These are phyloP conservation scores for Acaromyces ingoldii DNA, from an alignment of 1,284 basidiomycete genomes.

Conservation along the genomic window DNA sequence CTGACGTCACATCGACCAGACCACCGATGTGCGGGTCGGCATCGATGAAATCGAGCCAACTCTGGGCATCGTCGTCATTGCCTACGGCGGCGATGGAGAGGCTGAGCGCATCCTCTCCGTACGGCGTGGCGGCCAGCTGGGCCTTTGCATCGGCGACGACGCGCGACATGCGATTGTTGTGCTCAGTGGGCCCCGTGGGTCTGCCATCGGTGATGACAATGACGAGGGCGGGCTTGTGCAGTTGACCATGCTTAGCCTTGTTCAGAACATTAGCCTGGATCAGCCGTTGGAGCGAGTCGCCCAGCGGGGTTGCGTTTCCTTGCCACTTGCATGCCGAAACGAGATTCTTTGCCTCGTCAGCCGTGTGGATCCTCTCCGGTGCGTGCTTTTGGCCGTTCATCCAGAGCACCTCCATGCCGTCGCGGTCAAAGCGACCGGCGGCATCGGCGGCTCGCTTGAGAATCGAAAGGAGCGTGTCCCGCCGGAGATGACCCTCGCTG, in stretches of 20 bases:
- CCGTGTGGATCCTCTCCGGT: conserved; percentile 22
- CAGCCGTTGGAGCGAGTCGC: conserved; percentile 23
- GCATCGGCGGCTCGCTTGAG: conserved; percentile 34
- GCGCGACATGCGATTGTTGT: conserved; percentile 24
- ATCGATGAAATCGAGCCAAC: conserved; percentile 43
- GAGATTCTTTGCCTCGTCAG: conserved; percentile 23
- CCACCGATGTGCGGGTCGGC: conserved; percentile 31
- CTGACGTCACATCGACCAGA: conserved; percentile 36
- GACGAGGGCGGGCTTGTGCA: conserved; percentile 29
- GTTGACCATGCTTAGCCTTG: conserved; percentile 11
- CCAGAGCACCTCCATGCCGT: conserved; percentile 40
- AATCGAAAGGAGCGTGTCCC: conserved; percentile 25
- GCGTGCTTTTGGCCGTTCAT: conserved; percentile 19
- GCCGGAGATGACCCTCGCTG: conserved; percentile 15
- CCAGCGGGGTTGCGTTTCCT: conserved; percentile 34
- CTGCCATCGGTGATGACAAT: conserved; percentile 38
- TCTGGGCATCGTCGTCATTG: conserved; percentile 39
- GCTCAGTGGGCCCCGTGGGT: conserved; percentile 29
- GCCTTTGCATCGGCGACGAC: conserved; percentile 28
- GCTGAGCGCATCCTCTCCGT: conserved; percentile 34
- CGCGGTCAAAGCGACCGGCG: conserved; percentile 31
- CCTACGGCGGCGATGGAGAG: conserved; percentile 39
- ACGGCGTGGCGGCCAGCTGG: conserved; percentile 13
- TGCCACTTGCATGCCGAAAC: conserved; percentile 22
- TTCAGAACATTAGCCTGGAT: conserved; percentile 22